Conservation (phyloP, 2,329 filamentous ascomycete genomes). For the Penicillium sumatraense region DNA sequence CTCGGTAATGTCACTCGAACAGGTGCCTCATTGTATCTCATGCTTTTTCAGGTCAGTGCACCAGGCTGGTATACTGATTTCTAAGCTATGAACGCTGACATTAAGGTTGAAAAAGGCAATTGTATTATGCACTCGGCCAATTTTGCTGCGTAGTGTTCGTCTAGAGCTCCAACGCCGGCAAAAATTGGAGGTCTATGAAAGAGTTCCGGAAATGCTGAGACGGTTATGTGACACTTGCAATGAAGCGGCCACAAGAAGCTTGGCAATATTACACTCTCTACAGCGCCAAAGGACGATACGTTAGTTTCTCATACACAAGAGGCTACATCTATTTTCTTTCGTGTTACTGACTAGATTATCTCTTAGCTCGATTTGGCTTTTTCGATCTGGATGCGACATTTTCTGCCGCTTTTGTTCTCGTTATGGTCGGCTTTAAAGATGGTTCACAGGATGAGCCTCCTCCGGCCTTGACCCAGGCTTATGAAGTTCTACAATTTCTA, state of each 20-base stretch:
- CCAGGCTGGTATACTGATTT: not conserved
- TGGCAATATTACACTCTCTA: slow-evolving; percentile 22
- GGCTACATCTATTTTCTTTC: too few species aligned
- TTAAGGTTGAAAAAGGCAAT: slow-evolving; percentile 15
- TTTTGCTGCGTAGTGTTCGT: slow-evolving; percentile 23
- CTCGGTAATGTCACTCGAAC: slow-evolving; percentile 23
- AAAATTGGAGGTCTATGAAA: not conserved
- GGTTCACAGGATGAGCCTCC: slow-evolving; percentile 14
- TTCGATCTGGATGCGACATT: slow-evolving; percentile 30
- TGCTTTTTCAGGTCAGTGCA: slow-evolving; percentile 23
- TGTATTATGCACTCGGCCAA: slow-evolving; percentile 25
- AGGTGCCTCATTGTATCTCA: slow-evolving; percentile 26
- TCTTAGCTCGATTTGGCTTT: slow-evolving; percentile 24
- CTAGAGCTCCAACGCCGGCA: slow-evolving; percentile 15
- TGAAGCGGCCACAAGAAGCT: slow-evolving; percentile 24
- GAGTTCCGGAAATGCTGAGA: slow-evolving; percentile 10
- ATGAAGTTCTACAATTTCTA: slow-evolving; percentile 20
- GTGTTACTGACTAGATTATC: not conserved
- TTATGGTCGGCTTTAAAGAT: slow-evolving; percentile 23
- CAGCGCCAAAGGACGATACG: slow-evolving; percentile 21
- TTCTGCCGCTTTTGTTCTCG: slow-evolving; percentile 28
- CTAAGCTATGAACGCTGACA: not conserved
- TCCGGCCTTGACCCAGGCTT: slow-evolving; percentile 18
- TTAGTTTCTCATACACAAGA: slow-evolving; percentile 5
- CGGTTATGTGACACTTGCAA: slow-evolving; percentile 26